phyloP scores from a whole-genome alignment of 768 basidiomycete genomes.

The Naganishia kalamii region DNA sequence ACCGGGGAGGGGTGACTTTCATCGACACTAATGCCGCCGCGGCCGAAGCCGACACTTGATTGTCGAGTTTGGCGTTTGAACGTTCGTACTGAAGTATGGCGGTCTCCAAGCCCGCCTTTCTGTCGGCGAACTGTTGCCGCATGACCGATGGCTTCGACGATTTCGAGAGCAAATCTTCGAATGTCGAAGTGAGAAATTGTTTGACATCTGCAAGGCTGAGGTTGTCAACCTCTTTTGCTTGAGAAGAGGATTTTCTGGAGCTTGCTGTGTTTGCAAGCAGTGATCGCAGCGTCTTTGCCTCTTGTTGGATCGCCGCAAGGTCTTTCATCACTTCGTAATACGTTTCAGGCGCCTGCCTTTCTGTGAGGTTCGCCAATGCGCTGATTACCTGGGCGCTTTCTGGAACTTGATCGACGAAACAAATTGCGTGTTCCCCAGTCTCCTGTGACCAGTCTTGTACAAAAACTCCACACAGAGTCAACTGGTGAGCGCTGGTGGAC shows the following conservation, averaged over 20 bases:
- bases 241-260: background rate
- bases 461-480: constrained; percentile 74
- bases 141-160: background rate
- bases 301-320: constrained; percentile 13
- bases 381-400: constrained; percentile 63
- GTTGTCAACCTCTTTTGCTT: background rate
- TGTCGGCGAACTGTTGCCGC: background rate
- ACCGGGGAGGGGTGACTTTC: constrained; percentile 77
- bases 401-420: constrained; percentile 55
- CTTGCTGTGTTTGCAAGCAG: background rate
- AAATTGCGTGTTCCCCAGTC: background rate
- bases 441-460: constrained; percentile 80
- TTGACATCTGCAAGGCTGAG: background rate
- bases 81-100: background rate
- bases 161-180: background rate
- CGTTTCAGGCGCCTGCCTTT: constrained; percentile 64
- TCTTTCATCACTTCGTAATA: constrained; percentile 79
- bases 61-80: constrained; percentile 50
- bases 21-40: constrained; percentile 87
- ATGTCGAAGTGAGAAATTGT: background rate
- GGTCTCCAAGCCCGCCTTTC: constrained; percentile 1
- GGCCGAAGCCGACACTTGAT: constrained; percentile 78
- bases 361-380: constrained; percentile 67
- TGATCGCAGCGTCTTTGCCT: background rate
- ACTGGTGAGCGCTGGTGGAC: constrained; percentile 86